Percentiles rank a stretch among this genome's conserved stretches.
Conservation (phyloP, 306 rosid species). For the Acacia crassicarpa region DNA sequence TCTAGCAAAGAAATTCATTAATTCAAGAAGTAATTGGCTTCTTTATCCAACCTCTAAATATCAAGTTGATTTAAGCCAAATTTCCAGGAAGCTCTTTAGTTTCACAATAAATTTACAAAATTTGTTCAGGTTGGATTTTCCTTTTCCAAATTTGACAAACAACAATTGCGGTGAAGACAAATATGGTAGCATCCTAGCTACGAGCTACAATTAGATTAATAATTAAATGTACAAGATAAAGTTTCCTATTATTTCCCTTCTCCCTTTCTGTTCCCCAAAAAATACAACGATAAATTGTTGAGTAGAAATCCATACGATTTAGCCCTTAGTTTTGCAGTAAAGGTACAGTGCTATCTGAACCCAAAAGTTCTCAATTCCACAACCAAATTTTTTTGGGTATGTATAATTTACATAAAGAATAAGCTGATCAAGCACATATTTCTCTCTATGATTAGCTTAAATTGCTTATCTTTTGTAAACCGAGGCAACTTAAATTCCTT, state of each 20-base stretch:
- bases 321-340: conserved; percentile 24
- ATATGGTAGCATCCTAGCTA: conserved; percentile 26
- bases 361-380: conserved; percentile 12
- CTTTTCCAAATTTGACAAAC: conserved; percentile 5
- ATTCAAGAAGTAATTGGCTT: not conserved
- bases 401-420: not conserved
- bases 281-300: conserved; percentile 23
- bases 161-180: conserved; percentile 12
- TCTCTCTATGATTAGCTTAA: not conserved
- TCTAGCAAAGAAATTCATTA: not conserved
- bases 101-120: conserved; percentile 13
- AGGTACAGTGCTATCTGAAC: not conserved
- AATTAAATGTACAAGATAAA: conserved; percentile 33
- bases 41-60: not conserved
- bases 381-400: not conserved
- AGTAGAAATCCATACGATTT: conserved; percentile 13
- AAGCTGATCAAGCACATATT: not conserved
- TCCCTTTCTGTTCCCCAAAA: conserved; percentile 25
- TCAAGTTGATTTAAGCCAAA: not conserved
- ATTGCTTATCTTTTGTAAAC: not conserved
- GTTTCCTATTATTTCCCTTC: not conserved
- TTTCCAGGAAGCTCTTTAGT: not conserved
- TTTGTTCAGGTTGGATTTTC: not conserved
- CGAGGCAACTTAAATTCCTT: not conserved
- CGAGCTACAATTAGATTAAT: conserved; percentile 33